Base-by-base conservation (phyloP, 306 rosid genomes). In the Senna siamea region DNA sequence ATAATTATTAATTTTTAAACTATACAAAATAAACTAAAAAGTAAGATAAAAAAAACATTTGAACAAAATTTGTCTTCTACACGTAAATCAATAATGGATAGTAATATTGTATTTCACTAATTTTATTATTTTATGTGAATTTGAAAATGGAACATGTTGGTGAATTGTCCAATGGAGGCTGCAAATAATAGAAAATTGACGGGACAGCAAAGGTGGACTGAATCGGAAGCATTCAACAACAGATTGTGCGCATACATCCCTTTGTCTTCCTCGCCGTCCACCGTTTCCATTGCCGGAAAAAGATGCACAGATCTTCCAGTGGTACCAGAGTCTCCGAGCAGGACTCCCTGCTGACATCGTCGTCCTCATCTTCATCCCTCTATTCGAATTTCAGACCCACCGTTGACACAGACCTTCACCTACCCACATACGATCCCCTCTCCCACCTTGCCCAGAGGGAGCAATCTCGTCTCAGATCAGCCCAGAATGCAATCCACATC, bases 401-500 rank as follows among this genome's bases (percentile, higher is more conserved):
- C 73, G 59, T 70, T 19, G 84, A 74, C n/a, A 7, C 37, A 17
- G 83, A 80, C 30, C 76, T 51, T 18, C 68, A 75, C 69, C 89
- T 90, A 0, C 99, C 99, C 61, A 86, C 85, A 30, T 85, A 61
- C 87, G 84, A 90, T 77, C 98, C 99, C n/a, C 85, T 79, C 81
- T 95, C 99, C 55, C 81, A 76, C 14, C 89, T 86, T 56, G 83
- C 91, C 53, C 76, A 76, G 85, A 87, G 65, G 59, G 87, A 95
- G 38, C 84, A 72, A 9, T 78, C 72, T 57, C 92, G 89, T 58
- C 74, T 88, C 77, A 86, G 82, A 83, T 87, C 84, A 65, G 89
- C 97, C 0, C 86, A 86, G 23, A 78, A 83, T 57, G 85, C 90
- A 26, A 52, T 95, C 78, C 99, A 95, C 87, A 66, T 79, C 41